Percentiles rank a stretch among this genome's conserved stretches.
Evolutionary conservation across 1,284 basidiomycete genomes (phyloP).

Genomic region (Neolentinus lepideus): DNA sequence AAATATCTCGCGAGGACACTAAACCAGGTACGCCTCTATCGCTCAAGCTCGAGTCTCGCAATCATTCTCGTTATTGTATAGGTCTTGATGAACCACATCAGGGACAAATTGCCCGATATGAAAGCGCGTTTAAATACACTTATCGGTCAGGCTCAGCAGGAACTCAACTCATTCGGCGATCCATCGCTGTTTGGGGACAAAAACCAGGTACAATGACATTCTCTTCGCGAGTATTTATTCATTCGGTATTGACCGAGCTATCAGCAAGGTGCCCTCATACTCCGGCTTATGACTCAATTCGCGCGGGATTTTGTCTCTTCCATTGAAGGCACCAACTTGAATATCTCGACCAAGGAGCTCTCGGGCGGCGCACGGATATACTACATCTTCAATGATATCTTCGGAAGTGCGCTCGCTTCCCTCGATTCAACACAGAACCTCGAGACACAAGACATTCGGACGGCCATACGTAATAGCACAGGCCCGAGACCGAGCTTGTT

Average conservation of each 20-base stretch:
- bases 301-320: constrained; percentile 96
- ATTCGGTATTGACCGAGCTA: neutral
- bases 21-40: constrained; percentile 71
- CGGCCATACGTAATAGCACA: constrained; percentile 97
- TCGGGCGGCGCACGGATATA: constrained; percentile 98
- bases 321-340: constrained; percentile 96
- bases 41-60: neutral
- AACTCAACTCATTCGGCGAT: constrained; percentile 94
- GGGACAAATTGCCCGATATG: constrained; percentile 99
- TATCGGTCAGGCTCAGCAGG: constrained; percentile 99
- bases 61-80: constrained; percentile 19
- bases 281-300: constrained; percentile 98
- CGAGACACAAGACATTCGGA: constrained; percentile 93
- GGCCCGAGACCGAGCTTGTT: constrained; percentile 95
- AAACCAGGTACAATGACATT: constrained; percentile 52
- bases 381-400: constrained; percentile 99
- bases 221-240: neutral
- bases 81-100: constrained; percentile 97
- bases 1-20: constrained; percentile 91
- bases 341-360: constrained; percentile 97
- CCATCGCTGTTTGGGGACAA: constrained; percentile 89
- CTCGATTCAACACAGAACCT: constrained; percentile 92
- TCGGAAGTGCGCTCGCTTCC: constrained; percentile 85
- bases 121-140: constrained; percentile 97
- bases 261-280: constrained; percentile 78